These are phyloP conservation scores for Salix brachista DNA, from an alignment of 345 rosid genomes.

Conservation along the genomic window DNA sequence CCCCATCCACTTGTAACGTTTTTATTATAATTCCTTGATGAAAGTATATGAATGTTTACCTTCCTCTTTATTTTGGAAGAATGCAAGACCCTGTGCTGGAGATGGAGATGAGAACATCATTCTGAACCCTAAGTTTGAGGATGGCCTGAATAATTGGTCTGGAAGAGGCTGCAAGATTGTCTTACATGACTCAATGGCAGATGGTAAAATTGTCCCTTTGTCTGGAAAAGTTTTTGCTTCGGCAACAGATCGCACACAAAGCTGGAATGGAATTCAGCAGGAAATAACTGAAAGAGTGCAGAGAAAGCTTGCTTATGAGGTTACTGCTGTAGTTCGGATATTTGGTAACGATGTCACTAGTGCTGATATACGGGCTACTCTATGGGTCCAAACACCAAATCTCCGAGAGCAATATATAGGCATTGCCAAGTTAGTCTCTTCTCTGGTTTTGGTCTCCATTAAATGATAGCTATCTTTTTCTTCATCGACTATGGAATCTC, in stretches of 20 bases:
- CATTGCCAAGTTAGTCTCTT: constrained; percentile 65
- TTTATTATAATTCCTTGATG: neutral
- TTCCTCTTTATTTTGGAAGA: constrained; percentile 5
- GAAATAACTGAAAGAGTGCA: constrained; percentile 73
- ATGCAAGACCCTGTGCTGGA: constrained; percentile 3
- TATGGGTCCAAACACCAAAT: constrained; percentile 69
- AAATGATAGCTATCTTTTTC: neutral
- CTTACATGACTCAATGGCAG: constrained; percentile 72
- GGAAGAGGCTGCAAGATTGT: constrained; percentile 85
- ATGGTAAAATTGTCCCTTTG: constrained; percentile 64
- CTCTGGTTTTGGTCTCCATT: neutral
- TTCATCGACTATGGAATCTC: neutral
- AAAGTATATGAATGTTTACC: neutral
- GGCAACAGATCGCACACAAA: constrained; percentile 77
- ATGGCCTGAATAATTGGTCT: constrained; percentile 82
- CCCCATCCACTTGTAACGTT: too few relatives aligned
- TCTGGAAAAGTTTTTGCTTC: constrained; percentile 70
- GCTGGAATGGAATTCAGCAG: constrained; percentile 91
- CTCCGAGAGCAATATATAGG: constrained; percentile 70
- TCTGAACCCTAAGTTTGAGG: constrained; percentile 70
- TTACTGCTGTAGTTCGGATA: constrained; percentile 63
- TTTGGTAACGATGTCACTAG: constrained; percentile 53
- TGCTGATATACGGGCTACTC: constrained; percentile 61
- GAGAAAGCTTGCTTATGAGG: constrained; percentile 70
- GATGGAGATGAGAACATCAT: constrained; percentile 54